phyloP scores from a whole-genome alignment of 495 filamentous ascomycete species.

The Oleoguttula mirabilis region DNA sequence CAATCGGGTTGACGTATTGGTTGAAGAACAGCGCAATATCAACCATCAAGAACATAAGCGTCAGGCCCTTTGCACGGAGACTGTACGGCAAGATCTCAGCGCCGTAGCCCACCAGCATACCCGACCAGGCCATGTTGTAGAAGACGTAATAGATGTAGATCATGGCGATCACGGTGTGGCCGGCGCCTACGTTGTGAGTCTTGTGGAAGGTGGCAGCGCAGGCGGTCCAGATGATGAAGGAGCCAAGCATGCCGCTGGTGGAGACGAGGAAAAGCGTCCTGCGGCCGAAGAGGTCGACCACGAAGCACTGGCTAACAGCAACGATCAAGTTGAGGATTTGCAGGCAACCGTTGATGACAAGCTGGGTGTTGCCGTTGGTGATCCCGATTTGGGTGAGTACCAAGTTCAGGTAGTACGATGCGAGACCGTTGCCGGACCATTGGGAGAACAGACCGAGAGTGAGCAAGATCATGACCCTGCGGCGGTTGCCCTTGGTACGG shows the following conservation, averaged over 20 bases:
- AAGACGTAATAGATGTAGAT: constrained; percentile 27
- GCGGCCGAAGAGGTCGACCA: constrained; percentile 17
- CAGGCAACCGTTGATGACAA: constrained; percentile 14
- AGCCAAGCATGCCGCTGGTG: constrained; percentile 10
- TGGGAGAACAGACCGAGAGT: constrained; percentile 16
- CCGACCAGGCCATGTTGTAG: constrained; percentile 26
- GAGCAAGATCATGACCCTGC: constrained; percentile 11
- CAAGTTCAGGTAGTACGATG: constrained; percentile 8
- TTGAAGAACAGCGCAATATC: constrained; percentile 22
- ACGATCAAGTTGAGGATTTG: constrained; percentile 14
- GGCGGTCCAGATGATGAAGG: constrained; percentile 24
- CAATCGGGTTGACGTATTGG: constrained; percentile 38
- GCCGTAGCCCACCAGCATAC: constrained; percentile 45
- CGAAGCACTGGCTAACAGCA: constrained; percentile 11
- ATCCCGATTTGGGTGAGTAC: constrained; percentile 26
- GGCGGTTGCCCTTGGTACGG: constrained; percentile 17
- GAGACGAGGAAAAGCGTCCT: constrained; percentile 10
- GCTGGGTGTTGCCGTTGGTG: constrained; percentile 13
- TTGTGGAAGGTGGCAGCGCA: constrained; percentile 17
- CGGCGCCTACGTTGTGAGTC: constrained; percentile 5
- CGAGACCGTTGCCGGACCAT: constrained; percentile 16
- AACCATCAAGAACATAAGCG: constrained; percentile 30
- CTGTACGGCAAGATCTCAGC: constrained; percentile 59
- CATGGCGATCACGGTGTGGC: constrained; percentile 17
- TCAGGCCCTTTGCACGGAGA: constrained; percentile 59